Base-by-base conservation (phyloP, 2,329 filamentous ascomycete genomes). In the Curvularia verruculosa region DNA sequence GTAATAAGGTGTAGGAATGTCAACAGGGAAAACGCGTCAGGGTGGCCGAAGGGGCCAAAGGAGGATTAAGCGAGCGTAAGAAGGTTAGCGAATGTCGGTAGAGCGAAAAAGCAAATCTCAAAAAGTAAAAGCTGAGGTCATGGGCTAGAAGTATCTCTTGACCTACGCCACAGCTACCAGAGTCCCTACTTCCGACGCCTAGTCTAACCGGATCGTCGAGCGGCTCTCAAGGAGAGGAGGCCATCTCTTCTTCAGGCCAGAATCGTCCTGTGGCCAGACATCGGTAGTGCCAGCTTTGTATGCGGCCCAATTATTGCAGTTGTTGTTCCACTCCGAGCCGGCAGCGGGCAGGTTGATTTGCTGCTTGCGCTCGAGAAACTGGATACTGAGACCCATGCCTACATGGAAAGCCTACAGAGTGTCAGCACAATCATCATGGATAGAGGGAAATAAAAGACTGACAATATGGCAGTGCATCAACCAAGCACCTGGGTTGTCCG, bases 401-500 rank as follows among this genome's bases (percentile, higher is more conserved):
- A 72, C 66, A 36, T 75, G 72, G 59, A 69, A 74, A 7, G 65
- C 48, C 52, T 54, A 8, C 19, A 13, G 18, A 23, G 12, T 18
- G 21, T 51, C 4, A 51, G 49, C 21, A 9, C 5, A 3, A 15
- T 10, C 7, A 13, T 12, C 6, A 9, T 36, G 9, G 6, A 29
- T 5, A 21, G 13, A 12, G 21, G 3, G 18, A 39, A 23, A 3
- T 3, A 26, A n/a, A 6, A 18, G 8, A 39, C 52, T 54, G 37
- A 54, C 67, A 53, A 71, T 72, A 21, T 70, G 67, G 46, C 65
- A 70, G 39, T 70, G 67, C 65, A 68, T 68, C 3, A 74, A 52
- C 71, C 72, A 75, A 13, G 70, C 68, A 19, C 83, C 84, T 2
- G 83, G 82, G 65, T 84, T 84, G 50, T 78, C 75, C 1, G 81